Evolutionary conservation across 2,329 filamentous ascomycete genomes (phyloP), one percentile per base, ranked within the genome.

Genomic region (Ophiosphaerella korrae): DNA sequence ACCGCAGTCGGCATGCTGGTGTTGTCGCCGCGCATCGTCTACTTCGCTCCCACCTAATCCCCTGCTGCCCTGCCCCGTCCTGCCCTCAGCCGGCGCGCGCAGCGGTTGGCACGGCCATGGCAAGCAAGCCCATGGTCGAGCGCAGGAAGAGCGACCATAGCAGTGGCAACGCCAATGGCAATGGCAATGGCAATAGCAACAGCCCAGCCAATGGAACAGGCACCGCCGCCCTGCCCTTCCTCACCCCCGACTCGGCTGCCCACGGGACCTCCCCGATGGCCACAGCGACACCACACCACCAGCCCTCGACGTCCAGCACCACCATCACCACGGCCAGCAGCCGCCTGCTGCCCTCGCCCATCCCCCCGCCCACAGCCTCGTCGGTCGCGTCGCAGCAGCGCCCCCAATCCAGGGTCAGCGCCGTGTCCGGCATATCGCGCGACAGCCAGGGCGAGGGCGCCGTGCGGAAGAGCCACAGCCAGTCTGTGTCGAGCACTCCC

Each of bases 401-500:
- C 49, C 70, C 71, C 34, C 61, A 61, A 29, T 73, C 70, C 2
- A 55, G 66, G 37, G 45, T 68, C 53, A 69, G 67, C 40, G 64
- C 60, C 52, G 55, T 63, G 18, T 71, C 69, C 7, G 60, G 40
- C 34, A 33, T 50, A 36, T 64, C 63, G 42, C 62, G 52, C 53
- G 63, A 64, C 61, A 62, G 63, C 47, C 68, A 60, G 29, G 43
- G 57, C 52, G 68, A 69, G 33, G 52, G 57, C 24, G 43, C 58
- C 26, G 45, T 41, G 49, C 52, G 61, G 16, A 66, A 71, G 57
- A 66, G 63, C 57, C 65, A 72, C 53, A 68, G 66, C 47, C 63
- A 71, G 24, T 72, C 68, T 42, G 44, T 73, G 14, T 72, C 70
- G 23, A 72, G 69, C 52, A 72, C 67, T 33, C 66, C 68, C 24